Percentiles rank a stretch among this genome's conserved stretches.
phyloP scores from a whole-genome alignment of 306 rosid species.

The Inga leiocalycina region DNA sequence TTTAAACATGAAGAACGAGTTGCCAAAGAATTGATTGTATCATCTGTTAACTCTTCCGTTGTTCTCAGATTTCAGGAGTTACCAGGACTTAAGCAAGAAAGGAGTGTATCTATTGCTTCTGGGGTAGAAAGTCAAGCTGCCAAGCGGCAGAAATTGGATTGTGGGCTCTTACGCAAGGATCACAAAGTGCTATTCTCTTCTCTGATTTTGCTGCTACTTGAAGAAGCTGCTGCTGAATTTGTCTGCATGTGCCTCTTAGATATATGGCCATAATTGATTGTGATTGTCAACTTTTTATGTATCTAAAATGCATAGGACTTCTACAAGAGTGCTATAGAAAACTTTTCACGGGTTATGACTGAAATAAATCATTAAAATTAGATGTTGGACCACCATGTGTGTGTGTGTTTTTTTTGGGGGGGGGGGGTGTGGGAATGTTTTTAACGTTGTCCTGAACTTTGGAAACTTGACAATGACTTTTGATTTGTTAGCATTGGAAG shows the following conservation, averaged over 20 bases:
- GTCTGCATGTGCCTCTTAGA: slow-evolving; percentile 12
- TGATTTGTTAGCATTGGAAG: slow-evolving; percentile 20
- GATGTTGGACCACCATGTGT: slow-evolving; percentile 19
- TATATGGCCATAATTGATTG: slow-evolving; percentile 18
- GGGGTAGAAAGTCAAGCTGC: slow-evolving; percentile 80
- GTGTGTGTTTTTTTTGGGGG: background rate
- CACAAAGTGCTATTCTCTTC: slow-evolving; percentile 28
- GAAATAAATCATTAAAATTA: slow-evolving; percentile 17
- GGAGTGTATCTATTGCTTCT: slow-evolving; percentile 49
- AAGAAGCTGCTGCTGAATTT: slow-evolving; percentile 6
- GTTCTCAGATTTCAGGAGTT: slow-evolving; percentile 67
- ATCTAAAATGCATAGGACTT: background rate
- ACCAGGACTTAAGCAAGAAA: slow-evolving; percentile 53
- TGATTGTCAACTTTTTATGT: background rate
- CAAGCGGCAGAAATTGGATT: slow-evolving; percentile 91
- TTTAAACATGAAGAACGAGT: background rate
- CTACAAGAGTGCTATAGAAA: slow-evolving; percentile 18
- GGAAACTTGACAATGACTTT: background rate
- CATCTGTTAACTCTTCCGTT: slow-evolving; percentile 23
- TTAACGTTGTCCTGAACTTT: background rate
- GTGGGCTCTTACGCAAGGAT: slow-evolving; percentile 81
- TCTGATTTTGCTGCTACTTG: slow-evolving; percentile 30
- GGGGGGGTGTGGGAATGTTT: background rate
- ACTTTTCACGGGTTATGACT: slow-evolving; percentile 8
- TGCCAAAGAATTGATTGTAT: slow-evolving; percentile 31